Conservation (phyloP, 2,329 filamentous ascomycete genomes). For the Leptoxyphium fumago region DNA sequence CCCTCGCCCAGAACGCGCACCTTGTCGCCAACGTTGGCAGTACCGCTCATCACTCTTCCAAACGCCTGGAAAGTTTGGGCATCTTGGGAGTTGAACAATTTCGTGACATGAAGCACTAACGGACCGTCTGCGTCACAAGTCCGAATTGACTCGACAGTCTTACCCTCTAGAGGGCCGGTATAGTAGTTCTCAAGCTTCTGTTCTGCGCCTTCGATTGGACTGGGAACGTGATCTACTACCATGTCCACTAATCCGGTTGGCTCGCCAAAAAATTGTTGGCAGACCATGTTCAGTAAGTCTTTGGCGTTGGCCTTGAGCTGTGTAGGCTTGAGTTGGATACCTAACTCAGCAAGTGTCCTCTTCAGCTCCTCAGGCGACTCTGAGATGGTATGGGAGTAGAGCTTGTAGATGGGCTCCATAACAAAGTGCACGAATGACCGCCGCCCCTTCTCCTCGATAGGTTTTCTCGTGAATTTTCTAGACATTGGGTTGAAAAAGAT, state of each 20-base stretch:
- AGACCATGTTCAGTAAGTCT: constrained; percentile 74
- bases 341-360: constrained; percentile 60
- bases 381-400: constrained; percentile 89
- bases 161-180: constrained; percentile 74
- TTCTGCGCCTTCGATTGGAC: constrained; percentile 63
- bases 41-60: constrained; percentile 84
- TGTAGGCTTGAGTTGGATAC: constrained; percentile 78
- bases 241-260: constrained; percentile 90
- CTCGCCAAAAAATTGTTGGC: constrained; percentile 87
- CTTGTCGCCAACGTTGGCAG: constrained; percentile 63
- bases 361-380: constrained; percentile 76
- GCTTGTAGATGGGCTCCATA: constrained; percentile 92
- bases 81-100: constrained; percentile 79
- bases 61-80: constrained; percentile 85
- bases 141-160: constrained; percentile 65
- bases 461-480: constrained; percentile 81
- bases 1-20: constrained; percentile 88
- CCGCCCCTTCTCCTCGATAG: constrained; percentile 62
- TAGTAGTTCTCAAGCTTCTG: constrained; percentile 75
- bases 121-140: constrained; percentile 80
- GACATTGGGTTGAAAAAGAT: constrained; percentile 89
- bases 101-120: constrained; percentile 80
- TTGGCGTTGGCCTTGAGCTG: constrained; percentile 85
- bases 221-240: constrained; percentile 79
- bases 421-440: constrained; percentile 90